A percentile compares a stretch with the other conserved stretches of the same genome.
phyloP scores from a whole-genome alignment of 2,329 filamentous ascomycete species.

The Monilinia vaccinii-corymbosi region DNA sequence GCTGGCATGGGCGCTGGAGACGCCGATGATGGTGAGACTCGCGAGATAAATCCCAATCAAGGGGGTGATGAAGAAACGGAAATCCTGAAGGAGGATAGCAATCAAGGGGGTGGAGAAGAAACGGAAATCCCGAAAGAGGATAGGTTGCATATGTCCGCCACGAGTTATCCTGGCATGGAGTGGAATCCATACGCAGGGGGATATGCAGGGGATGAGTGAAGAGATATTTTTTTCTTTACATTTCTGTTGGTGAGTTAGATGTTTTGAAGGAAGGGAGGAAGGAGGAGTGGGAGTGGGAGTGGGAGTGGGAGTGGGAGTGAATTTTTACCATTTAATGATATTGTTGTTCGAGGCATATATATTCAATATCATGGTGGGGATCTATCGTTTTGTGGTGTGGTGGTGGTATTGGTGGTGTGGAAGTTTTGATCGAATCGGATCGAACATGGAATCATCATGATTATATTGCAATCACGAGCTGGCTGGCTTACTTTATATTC shows the following conservation, averaged over 20 bases:
- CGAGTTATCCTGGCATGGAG: slow-evolving; percentile 62
- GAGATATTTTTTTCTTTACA: neutral
- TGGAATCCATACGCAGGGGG: slow-evolving; percentile 32
- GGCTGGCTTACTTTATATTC: no score
- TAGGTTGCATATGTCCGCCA: slow-evolving; percentile 50
- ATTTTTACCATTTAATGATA: neutral
- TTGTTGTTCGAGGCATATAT: no score
- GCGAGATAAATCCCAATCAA: slow-evolving; percentile 17
- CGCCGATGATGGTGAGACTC: slow-evolving; percentile 31
- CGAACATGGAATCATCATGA: no score
- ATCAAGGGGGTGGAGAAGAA: neutral
- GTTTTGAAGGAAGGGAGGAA: no score
- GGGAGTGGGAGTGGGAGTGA: neutral
- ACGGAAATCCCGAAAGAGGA: slow-evolving; percentile 32
- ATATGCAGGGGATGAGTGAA: neutral
- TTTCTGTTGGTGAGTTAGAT: no score
- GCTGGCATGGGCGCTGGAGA: slow-evolving; percentile 14
- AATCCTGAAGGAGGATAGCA: slow-evolving; percentile 28
- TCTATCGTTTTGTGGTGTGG: neutral
- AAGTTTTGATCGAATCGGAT: neutral
- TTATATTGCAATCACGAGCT: neutral
- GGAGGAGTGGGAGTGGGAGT: neutral
- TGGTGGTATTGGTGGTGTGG: neutral
- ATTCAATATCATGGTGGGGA: neutral
- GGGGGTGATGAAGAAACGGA: slow-evolving; percentile 19